Evolutionary conservation across 495 filamentous ascomycete species (phyloP), one percentile per base, ranked within the genome.

Genomic region (Stereocaulon alpinum): DNA sequence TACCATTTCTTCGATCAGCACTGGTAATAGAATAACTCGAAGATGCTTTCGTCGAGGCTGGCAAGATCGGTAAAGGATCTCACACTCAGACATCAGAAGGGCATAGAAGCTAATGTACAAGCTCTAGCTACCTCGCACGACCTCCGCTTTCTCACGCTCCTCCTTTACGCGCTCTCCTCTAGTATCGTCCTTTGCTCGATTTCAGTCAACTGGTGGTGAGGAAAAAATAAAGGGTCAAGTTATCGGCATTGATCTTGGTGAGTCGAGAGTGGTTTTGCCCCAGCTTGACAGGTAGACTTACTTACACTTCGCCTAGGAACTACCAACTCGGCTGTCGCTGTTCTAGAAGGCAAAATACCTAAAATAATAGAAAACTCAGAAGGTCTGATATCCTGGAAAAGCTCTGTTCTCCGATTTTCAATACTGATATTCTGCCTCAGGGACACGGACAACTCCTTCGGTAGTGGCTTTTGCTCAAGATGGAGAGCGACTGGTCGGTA

Each of bases 191-290:
- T 66, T 64, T 44, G 51, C 49, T 18, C 49, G 67, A 52, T 66
- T 48, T 41, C 57, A 63, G 59, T 64, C 91, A 57, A 86, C 87
- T 64, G 84, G 80, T 68, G 86, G 81, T 64, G 88, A 92, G 70
- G 83, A 84, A 71, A 91, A 91, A 78, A 87, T 97, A 57, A 89
- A 93, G 79, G 94, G 94, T 69, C 77, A 86, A 71, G 93, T 98
- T 72, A 96, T 98, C 66, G 93, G 93, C 82, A 96, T 98, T 73
- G 93, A 98, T 82, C 79, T 98, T 68, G 93, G 93, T 92, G 82
- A 73, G 87, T 82, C 15, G 18, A 34, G 24, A 62, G 50, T 29
- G 51, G 3, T 12, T 48, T 32, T 24, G 17, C 37, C 34, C 9
- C 2, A 20, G 3, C 14, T 49, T 47, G 40, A 58, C 43, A 30